Conservation (phyloP, 345 rosid genomes). For the Brassica rapa region DNA sequence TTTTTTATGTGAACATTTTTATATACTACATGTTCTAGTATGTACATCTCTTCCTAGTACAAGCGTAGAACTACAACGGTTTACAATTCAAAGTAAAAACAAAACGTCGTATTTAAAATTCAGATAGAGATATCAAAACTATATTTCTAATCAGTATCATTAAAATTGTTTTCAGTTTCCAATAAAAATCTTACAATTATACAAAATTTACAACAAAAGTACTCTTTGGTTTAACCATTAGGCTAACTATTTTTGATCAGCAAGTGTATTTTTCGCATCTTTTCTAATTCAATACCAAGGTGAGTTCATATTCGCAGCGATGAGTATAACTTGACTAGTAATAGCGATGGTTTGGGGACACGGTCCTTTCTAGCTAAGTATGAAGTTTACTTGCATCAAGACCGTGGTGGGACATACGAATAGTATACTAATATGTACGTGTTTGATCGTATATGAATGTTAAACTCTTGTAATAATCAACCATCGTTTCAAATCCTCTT, state of each 20-base stretch:
- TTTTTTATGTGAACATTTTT: neutral
- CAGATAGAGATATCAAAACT: neutral
- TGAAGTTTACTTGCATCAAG: slow-evolving; percentile 24
- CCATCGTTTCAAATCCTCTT: slow-evolving; percentile 11
- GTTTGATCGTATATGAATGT: slow-evolving; percentile 17
- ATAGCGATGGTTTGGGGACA: slow-evolving; percentile 38
- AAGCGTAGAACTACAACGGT: neutral
- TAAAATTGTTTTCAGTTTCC: neutral
- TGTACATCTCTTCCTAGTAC: neutral
- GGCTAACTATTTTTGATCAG: neutral
- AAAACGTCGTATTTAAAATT: neutral
- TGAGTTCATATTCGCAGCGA: slow-evolving; percentile 13
- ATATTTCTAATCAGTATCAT: neutral
- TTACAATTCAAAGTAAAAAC: too few species aligned
- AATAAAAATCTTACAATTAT: neutral
- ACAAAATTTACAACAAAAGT: neutral
- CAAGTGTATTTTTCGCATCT: neutral
- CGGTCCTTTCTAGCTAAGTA: slow-evolving; percentile 30
- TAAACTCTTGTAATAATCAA: slow-evolving; percentile 20
- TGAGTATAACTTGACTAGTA: slow-evolving; percentile 37
- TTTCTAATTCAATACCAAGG: neutral
- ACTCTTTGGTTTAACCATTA: neutral
- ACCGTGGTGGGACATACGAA: slow-evolving; percentile 50
- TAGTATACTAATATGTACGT: slow-evolving; percentile 1
- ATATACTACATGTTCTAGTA: neutral